Base-by-base conservation (phyloP, 306 rosid genomes). In the Hippophae rhamnoides region DNA sequence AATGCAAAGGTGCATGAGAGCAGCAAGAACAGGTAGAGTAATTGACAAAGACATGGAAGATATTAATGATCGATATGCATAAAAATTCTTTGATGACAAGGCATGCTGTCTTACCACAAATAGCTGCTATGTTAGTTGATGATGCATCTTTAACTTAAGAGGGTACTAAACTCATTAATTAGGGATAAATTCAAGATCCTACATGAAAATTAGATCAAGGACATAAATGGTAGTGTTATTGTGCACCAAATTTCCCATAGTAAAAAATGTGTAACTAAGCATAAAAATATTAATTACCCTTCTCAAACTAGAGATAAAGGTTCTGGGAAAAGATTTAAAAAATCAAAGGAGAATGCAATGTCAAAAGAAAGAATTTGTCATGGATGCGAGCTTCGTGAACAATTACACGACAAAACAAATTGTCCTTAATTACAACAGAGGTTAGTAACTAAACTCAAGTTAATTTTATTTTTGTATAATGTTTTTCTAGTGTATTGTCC, bases 361-460 rank as follows among this genome's bases (percentile, higher is more conserved):
- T 43, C 8, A 14, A 47, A 44, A 13, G 9, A 41, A 6, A 58
- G 51, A 8, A 1, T 9, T 0, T 58, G 11, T 6, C 42, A 58
- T 58, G 52, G 23, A 43, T 44, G 63, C 4, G 48, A 12, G 11
- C 48, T 45, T 45, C 4, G 11, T 45, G 48, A 12, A 9, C 48
- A 45, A 7, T 7, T 14, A 44, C 63, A 58, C 25, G 63, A 44
- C 6, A 58, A 58, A 23, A 43, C 7, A 58, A 58, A 58, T 44
- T 58, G 52, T 58, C 63, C 18, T 10, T 13, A 74, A 57, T n/a
- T 72, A 80, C 23, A 18, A 18, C 23, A 18, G 23, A 18, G 23
- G 23, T 18, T 18, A 18, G 23, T 18, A 18, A 18, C 23, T 18
- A 18, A 18, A 1, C 23, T 18, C 23, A 18, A 18, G 23, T 18